A percentile compares a stretch with the other conserved stretches of the same genome.
Evolutionary conservation across 768 basidiomycete genomes (phyloP).

Genomic region (Lentinula lateritia): DNA sequence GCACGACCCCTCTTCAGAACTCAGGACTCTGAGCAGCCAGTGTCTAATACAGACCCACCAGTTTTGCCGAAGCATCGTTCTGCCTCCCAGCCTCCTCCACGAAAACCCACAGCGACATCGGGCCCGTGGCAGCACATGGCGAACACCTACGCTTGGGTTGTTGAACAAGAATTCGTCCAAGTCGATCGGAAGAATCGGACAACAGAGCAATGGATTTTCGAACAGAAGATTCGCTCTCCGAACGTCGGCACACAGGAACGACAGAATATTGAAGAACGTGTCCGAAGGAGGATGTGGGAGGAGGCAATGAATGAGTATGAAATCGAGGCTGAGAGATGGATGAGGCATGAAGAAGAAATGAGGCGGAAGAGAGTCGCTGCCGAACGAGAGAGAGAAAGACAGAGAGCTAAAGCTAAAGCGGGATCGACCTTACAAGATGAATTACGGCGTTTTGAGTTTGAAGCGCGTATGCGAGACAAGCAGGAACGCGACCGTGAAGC

Average conservation of each 20-base stretch:
- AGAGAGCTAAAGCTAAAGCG: conserved; percentile 33
- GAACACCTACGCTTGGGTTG: conserved; percentile 42
- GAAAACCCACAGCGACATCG: not conserved
- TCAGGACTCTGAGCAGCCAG: not conserved
- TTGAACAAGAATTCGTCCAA: conserved; percentile 45
- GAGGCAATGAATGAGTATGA: conserved; percentile 48
- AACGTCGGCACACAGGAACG: conserved; percentile 20
- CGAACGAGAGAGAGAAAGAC: conserved; percentile 43
- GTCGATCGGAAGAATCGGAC: conserved; percentile 39
- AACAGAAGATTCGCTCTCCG: conserved; percentile 44
- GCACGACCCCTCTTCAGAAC: not conserved
- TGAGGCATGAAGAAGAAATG: conserved; percentile 42
- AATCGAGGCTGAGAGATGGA: conserved; percentile 47
- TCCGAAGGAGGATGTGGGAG: conserved; percentile 41
- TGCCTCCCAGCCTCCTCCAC: conserved; percentile 1
- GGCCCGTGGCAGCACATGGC: conserved; percentile 37
- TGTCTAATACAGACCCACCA: not conserved
- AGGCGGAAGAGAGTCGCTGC: conserved; percentile 22
- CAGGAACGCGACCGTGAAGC: conserved; percentile 27
- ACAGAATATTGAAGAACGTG: conserved; percentile 20
- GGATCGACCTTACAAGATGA: conserved; percentile 37
- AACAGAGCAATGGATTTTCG: conserved; percentile 61
- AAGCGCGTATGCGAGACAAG: conserved; percentile 34
- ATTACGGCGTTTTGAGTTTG: conserved; percentile 37
- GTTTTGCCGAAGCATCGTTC: not conserved